Evolutionary conservation across 176 grass and related monocot species (phyloP).

Genomic region (Oryza meyeriana): DNA sequence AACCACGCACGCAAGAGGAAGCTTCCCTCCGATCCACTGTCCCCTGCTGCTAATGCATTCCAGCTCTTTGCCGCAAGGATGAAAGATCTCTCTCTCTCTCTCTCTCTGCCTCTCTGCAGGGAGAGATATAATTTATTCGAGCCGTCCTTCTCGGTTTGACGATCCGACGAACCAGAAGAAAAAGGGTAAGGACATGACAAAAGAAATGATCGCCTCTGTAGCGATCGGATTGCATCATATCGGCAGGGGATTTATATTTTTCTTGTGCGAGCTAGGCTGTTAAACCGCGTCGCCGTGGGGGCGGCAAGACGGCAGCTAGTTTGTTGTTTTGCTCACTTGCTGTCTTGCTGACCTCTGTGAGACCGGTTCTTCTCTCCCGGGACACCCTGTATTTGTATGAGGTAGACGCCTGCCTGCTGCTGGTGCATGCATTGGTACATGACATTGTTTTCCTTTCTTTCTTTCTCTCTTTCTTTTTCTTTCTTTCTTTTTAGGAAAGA

Average conservation of each 20-base stretch:
- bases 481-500: too few relatives aligned
- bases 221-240: slow-evolving; percentile 18
- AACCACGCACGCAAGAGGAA: slow-evolving; percentile 24
- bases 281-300: slow-evolving; percentile 47
- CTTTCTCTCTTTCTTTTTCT: too few relatives aligned
- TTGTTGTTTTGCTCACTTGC: slow-evolving; percentile 30
- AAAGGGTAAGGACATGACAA: neutral
- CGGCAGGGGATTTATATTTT: neutral
- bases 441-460: too few relatives aligned
- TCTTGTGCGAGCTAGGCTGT: slow-evolving; percentile 49
- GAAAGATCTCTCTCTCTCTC: slow-evolving; percentile 20
- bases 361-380: slow-evolving; percentile 29
- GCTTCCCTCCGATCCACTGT: slow-evolving; percentile 43
- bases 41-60: slow-evolving; percentile 41
- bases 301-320: slow-evolving; percentile 32
- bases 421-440: neutral
- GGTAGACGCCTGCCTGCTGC: neutral
- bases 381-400: slow-evolving; percentile 32
- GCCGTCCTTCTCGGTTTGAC: slow-evolving; percentile 52
- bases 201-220: neutral
- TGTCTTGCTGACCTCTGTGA: slow-evolving; percentile 35
- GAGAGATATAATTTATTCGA: slow-evolving; percentile 20
- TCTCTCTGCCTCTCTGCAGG: neutral
- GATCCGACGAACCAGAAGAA: slow-evolving; percentile 8
- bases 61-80: slow-evolving; percentile 48